phyloP scores from a whole-genome alignment of 345 rosid genomes.

The Trapa incisa region DNA sequence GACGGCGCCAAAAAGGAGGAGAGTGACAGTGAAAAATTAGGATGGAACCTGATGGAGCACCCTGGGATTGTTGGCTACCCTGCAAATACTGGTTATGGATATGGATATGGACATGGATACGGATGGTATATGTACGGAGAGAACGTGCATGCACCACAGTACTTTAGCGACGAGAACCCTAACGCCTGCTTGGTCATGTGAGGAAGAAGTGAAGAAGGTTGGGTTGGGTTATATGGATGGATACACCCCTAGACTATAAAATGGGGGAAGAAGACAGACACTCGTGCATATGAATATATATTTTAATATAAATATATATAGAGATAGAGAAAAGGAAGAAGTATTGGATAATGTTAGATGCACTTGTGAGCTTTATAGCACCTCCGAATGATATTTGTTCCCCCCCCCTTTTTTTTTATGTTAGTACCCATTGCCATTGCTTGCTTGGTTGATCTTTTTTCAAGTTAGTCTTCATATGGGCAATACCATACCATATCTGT shows the following conservation, averaged over 20 bases:
- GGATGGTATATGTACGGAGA: slow-evolving; percentile 4
- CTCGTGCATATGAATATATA: not conserved
- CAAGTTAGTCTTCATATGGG: too few relatives aligned
- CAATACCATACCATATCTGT: too few relatives aligned
- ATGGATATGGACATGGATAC: not conserved
- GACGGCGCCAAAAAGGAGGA: not conserved
- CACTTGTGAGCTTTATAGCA: too few relatives aligned
- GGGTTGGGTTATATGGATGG: not conserved
- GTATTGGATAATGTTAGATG: too few relatives aligned
- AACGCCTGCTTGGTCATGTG: slow-evolving; percentile 19
- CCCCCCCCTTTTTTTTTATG: too few relatives aligned
- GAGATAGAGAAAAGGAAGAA: too few relatives aligned
- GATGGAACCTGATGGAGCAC: slow-evolving; percentile 10
- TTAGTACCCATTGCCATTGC: too few relatives aligned
- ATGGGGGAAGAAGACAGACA: not conserved
- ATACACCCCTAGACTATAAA: not conserved
- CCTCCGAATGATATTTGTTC: too few relatives aligned
- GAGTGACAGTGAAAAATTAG: not conserved
- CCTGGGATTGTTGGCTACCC: slow-evolving; percentile 3
- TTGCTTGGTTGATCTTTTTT: too few relatives aligned
- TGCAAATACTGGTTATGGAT: not conserved
- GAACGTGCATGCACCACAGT: slow-evolving; percentile 5
- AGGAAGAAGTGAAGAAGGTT: not conserved
- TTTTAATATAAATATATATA: too few relatives aligned
- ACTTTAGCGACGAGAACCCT: slow-evolving; percentile 20